Conservation (phyloP, 2,329 filamentous ascomycete genomes). For the Elsinoe necatrix region DNA sequence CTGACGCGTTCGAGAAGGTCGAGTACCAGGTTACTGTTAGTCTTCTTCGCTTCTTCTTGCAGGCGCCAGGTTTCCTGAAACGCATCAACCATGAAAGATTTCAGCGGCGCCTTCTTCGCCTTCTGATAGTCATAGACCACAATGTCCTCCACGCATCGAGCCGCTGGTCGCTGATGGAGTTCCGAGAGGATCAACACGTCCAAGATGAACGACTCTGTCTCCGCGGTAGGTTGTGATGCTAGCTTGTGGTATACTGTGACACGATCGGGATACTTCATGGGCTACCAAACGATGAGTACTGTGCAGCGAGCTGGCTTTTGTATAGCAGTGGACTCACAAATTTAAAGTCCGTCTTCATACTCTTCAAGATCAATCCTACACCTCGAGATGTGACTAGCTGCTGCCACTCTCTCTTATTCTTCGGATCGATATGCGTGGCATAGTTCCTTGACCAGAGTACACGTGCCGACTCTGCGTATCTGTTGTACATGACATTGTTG, state of each 20-base stretch:
- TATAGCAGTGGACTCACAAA: constrained; percentile 51
- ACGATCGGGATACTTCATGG: constrained; percentile 73
- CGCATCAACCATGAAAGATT: constrained; percentile 52
- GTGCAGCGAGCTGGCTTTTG: background rate
- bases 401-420: constrained; percentile 55
- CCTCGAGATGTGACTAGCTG: constrained; percentile 58
- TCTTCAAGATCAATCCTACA: constrained; percentile 67
- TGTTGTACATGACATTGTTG: constrained; percentile 77
- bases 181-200: constrained; percentile 66
- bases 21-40: constrained; percentile 46
- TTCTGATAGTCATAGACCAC: constrained; percentile 66
- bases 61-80: constrained; percentile 52
- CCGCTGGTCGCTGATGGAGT: constrained; percentile 60
- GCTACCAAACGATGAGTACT: constrained; percentile 40
- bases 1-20: constrained; percentile 52
- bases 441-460: constrained; percentile 71
- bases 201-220: constrained; percentile 49
- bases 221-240: constrained; percentile 41
- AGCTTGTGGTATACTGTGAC: constrained; percentile 81
- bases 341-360: constrained; percentile 77
- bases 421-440: constrained; percentile 53
- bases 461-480: constrained; percentile 73
- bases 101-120: constrained; percentile 49
- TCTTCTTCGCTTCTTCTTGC: constrained; percentile 52
- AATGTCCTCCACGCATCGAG: constrained; percentile 67